Conservation (phyloP, 1,284 basidiomycete species). For the Sporisorium sorghi region DNA sequence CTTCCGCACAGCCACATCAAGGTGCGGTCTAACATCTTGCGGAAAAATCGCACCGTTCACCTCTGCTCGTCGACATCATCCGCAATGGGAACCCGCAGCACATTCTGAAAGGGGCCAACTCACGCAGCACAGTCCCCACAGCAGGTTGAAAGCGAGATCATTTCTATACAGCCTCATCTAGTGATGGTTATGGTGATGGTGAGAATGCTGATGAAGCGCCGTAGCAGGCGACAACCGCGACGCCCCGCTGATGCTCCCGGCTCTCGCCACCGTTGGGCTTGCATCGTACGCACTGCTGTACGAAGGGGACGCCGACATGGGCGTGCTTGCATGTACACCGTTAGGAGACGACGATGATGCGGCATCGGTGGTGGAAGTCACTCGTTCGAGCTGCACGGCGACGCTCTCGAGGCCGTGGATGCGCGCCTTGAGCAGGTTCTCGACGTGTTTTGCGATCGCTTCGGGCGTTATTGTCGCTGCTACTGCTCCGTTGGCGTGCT, state of each 20-base stretch:
- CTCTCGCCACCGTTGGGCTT: conserved; percentile 14
- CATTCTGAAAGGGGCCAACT: too few species aligned
- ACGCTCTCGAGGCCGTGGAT: conserved; percentile 58
- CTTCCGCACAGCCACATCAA: not conserved
- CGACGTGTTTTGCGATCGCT: conserved; percentile 46
- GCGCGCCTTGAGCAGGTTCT: conserved; percentile 49
- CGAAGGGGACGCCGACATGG: conserved; percentile 29
- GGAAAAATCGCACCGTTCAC: too few species aligned
- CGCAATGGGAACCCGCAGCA: too few species aligned
- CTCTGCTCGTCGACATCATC: too few species aligned
- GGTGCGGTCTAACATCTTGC: not conserved
- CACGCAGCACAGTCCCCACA: too few species aligned
- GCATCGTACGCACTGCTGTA: conserved; percentile 33
- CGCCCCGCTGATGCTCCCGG: conserved; percentile 5
- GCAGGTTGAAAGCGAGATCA: too few species aligned
- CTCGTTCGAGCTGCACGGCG: conserved; percentile 57
- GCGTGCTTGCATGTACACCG: conserved; percentile 11
- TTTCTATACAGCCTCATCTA: not conserved
- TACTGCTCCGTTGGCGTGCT: conserved; percentile 28
- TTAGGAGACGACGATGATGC: conserved; percentile 16
- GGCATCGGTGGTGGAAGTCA: not conserved
- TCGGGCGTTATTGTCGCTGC: conserved; percentile 43
- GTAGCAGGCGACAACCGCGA: conserved; percentile 11
- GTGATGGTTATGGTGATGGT: too few species aligned
- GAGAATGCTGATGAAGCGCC: conserved; percentile 20